phyloP scores from a whole-genome alignment of 2,329 filamentous ascomycete genomes.

The Colletotrichum agaves region DNA sequence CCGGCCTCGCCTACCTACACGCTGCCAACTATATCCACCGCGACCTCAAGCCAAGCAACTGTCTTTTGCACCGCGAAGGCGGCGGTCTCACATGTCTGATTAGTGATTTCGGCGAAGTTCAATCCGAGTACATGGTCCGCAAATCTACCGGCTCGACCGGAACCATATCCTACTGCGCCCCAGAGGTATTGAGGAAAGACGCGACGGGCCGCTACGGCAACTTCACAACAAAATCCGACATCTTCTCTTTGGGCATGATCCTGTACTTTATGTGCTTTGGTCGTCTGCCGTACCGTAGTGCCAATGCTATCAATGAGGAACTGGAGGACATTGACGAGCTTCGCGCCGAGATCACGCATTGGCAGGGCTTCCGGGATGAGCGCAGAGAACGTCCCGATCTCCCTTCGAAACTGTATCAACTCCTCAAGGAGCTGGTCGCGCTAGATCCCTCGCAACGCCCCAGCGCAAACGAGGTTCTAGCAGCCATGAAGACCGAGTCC shows the following conservation, averaged over 20 bases:
- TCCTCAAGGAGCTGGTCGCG: slow-evolving; percentile 83
- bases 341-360: slow-evolving; percentile 84
- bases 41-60: slow-evolving; percentile 96
- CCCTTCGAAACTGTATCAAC: slow-evolving; percentile 84
- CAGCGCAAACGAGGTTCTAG: slow-evolving; percentile 85
- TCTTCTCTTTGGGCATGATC: slow-evolving; percentile 99
- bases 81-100: slow-evolving; percentile 83
- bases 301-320: slow-evolving; percentile 89
- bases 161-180: slow-evolving; percentile 97
- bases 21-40: slow-evolving; percentile 93
- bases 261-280: slow-evolving; percentile 98
- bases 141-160: slow-evolving; percentile 93
- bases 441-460: slow-evolving; percentile 81
- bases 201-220: slow-evolving; percentile 82
- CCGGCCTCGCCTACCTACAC: slow-evolving; percentile 90
- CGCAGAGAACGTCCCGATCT: slow-evolving; percentile 81
- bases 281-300: slow-evolving; percentile 83
- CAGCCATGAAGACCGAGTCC: slow-evolving; percentile 77
- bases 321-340: slow-evolving; percentile 89
- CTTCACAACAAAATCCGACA: slow-evolving; percentile 96
- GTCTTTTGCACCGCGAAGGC: slow-evolving; percentile 82
- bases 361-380: slow-evolving; percentile 88
- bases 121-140: slow-evolving; percentile 82
- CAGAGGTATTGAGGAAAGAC: slow-evolving; percentile 84
- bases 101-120: slow-evolving; percentile 97